These are phyloP conservation scores for Citrus mangshanensis DNA, from an alignment of 345 rosid species.

Conservation along the genomic window DNA sequence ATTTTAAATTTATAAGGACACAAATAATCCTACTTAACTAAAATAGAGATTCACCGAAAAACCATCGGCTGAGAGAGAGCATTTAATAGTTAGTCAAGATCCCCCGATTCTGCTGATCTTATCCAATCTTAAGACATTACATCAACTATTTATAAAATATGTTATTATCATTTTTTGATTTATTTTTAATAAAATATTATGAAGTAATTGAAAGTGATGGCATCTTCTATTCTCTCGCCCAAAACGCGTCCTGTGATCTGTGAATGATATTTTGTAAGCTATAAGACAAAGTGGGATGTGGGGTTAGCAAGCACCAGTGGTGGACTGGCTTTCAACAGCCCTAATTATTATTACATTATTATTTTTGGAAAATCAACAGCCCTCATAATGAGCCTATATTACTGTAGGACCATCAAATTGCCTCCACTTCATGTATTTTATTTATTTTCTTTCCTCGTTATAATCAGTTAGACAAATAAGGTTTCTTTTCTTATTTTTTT, in stretches of 20 bases:
- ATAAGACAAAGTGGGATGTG: background rate
- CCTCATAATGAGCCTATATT: background rate
- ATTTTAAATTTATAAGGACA: accelerated
- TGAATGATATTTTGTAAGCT: background rate
- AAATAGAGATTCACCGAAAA: no score
- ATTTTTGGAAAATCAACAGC: background rate
- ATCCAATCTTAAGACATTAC: background rate
- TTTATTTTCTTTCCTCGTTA: background rate
- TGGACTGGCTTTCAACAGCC: background rate
- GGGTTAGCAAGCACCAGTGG: no score
- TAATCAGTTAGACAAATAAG: background rate
- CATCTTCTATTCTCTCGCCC: no score
- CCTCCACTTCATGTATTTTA: background rate
- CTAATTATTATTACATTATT: background rate
- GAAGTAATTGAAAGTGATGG: no score
- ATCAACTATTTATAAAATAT: no score
- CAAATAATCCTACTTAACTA: accelerated
- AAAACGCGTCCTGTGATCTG: background rate
- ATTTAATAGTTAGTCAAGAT: background rate
- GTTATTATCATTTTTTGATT: no score
- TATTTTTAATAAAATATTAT: no score
- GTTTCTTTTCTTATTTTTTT: no score
- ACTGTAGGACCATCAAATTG: background rate
- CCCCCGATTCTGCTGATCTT: background rate
- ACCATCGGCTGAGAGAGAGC: no score